Percentiles rank a stretch among this genome's conserved stretches.
These are phyloP conservation scores for Oemleria cerasiformis DNA, from an alignment of 306 rosid species.

Conservation along the genomic window DNA sequence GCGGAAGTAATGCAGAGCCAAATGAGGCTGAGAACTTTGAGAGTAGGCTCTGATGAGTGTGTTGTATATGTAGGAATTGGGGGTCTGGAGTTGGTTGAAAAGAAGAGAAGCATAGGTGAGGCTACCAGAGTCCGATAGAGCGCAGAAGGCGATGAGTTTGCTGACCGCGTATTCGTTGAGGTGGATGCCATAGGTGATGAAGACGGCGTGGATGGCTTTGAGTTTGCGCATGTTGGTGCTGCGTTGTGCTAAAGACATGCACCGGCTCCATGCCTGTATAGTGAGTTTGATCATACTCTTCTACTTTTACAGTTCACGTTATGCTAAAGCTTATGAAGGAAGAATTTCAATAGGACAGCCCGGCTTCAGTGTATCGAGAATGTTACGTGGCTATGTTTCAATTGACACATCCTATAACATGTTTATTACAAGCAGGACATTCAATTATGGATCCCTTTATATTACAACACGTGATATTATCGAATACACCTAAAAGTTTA, in stretches of 20 bases:
- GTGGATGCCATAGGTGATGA: slow-evolving; percentile 37
- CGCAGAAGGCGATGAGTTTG: slow-evolving; percentile 42
- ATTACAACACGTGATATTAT: too few species aligned
- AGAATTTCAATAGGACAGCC: too few species aligned
- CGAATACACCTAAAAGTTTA: too few species aligned
- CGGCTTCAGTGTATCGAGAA: too few species aligned
- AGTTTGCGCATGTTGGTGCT: slow-evolving; percentile 37
- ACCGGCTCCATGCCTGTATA: slow-evolving; percentile 38
- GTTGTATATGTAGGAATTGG: slow-evolving; percentile 36
- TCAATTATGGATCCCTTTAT: too few species aligned
- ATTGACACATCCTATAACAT: too few species aligned
- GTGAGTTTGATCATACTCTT: slow-evolving; percentile 11
- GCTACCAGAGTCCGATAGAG: slow-evolving; percentile 29
- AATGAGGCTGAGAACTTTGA: slow-evolving; percentile 26
- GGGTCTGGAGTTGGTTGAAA: slow-evolving; percentile 20
- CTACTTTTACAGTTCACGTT: not conserved
- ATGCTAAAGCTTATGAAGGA: too few species aligned
- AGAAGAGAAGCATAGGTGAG: slow-evolving; percentile 36
- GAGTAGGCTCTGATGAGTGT: slow-evolving; percentile 36
- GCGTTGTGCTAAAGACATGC: slow-evolving; percentile 35
- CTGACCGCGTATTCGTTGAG: slow-evolving; percentile 37
- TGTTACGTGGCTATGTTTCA: too few species aligned
- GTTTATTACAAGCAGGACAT: too few species aligned
- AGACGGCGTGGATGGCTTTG: slow-evolving; percentile 40
- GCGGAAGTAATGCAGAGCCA: slow-evolving; percentile 27